These are phyloP conservation scores for Symbiodinium natans DNA, from an alignment of 73 alveolate genomes.

Conservation along the genomic window DNA sequence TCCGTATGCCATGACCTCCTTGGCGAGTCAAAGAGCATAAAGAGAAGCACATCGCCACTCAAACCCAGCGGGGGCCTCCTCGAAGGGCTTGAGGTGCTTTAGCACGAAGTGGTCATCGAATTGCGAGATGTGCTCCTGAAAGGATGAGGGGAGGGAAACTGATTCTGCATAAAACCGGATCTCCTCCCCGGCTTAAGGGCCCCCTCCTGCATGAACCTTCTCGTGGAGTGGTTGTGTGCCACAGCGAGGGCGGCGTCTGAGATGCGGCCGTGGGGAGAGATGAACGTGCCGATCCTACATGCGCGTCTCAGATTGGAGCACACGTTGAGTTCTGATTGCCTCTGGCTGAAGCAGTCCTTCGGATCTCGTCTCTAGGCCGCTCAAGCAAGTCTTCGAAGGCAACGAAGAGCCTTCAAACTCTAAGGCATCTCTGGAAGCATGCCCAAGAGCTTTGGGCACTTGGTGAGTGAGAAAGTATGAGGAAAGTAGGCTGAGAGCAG, in stretches of 20 bases:
- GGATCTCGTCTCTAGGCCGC: slow-evolving; percentile 7
- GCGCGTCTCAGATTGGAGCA: not conserved
- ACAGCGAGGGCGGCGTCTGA: not conserved
- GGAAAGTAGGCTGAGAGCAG: not conserved
- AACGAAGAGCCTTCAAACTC: slow-evolving; percentile 7
- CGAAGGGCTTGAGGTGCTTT: slow-evolving; percentile 26
- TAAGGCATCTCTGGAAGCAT: no score
- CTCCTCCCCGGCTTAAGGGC: not conserved
- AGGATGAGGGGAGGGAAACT: not conserved
- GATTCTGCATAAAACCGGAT: not conserved
- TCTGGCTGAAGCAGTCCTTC: not conserved
- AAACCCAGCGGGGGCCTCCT: not conserved
- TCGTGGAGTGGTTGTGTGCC: slow-evolving; percentile 40
- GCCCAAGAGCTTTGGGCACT: not conserved
- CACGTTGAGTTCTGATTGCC: no score
- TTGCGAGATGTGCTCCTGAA: slow-evolving; percentile 44
- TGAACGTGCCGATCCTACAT: slow-evolving; percentile 31
- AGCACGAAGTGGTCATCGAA: slow-evolving; percentile 84
- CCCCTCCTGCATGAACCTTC: slow-evolving; percentile 42
- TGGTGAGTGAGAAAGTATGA: not conserved
- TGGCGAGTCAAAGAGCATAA: not conserved
- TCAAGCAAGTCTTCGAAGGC: slow-evolving; percentile 47
- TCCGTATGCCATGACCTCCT: slow-evolving; percentile 68
- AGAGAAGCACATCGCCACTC: not conserved
- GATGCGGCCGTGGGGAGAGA: slow-evolving; percentile 29